Evolutionary conservation across 2,329 filamentous ascomycete genomes (phyloP), one percentile per base, ranked within the genome.

Genomic region (Metarhizium rileyi): DNA sequence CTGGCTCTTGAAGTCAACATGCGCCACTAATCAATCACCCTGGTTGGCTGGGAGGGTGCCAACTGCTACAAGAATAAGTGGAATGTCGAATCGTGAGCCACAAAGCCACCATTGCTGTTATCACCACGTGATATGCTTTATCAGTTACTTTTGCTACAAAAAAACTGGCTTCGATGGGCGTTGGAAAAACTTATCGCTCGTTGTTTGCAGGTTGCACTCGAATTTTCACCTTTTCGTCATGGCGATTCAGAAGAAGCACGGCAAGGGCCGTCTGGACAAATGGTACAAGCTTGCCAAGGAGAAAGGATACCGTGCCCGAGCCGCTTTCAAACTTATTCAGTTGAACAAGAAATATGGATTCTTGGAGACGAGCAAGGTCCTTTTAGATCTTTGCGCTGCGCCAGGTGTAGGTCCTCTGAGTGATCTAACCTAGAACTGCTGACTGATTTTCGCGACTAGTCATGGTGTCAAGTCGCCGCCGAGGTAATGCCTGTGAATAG

Each of bases 261-360:
- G 90, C 72, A 97, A 97, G 75, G 91, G 91, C 70, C 90, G 91
- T 80, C 78, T 96, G 63, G 93, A 98, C 71, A 96, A 97, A 71
- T 97, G 90, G 88, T 98, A 97, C 72, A 91, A 90, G 66, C 83
- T 97, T 62, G 93, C 93, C 54, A 98, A 98, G 70, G 93, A 98
- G 68, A 97, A 96, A 70, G 93, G 93, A 55, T 98, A 96, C 66
- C 80, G 93, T 62, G 91, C 93, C 54, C 81, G 93, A 78, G 90
- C 93, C 59, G 90, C 93, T 50, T 97, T 97, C 79, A 98, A 98
- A 73, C 73, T 98, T 60, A 91, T 98, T 59, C 91, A 98, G 68
- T 75, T 98, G 61, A 98, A 98, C 74, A 96, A 97, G 72, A 97
- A 96, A 67, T 98, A 95, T 85, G 87, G 89, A 58, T 98, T 98